Base-by-base conservation (phyloP, 225 moss, liverwort and hornwort species). In the Neckera pumila region DNA sequence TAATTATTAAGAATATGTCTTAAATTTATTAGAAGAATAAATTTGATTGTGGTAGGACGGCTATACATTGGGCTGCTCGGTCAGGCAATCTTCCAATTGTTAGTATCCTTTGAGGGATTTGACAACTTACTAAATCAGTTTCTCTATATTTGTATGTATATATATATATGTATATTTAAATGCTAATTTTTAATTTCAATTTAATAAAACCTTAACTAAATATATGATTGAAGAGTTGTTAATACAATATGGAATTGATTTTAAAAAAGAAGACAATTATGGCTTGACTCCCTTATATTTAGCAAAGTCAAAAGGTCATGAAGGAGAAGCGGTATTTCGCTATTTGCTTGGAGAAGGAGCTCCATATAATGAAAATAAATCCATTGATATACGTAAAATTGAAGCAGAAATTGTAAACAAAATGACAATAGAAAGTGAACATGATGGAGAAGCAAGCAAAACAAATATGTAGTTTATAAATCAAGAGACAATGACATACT, bases 311-410 rank as follows among this genome's bases (percentile, higher is more conserved):
- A 99, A 97, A 87, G 98, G 98, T 42, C 72, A 59, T 81, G 95
- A 95, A 91, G 98, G 98, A 47, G 97, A 99, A 90, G 95, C 95
- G 0, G 98, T 99, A 27, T 99, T 99, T 86, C 95, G 94, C 75
- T 99, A 97, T 73, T 94, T 99, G 38, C 86, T 99, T 73, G 92
- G 95, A 63, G 98, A 97, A 91, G 98, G 98, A 27, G 97, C 98
- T 45, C 96, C 98, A 62, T 99, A 97, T 54, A 97, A 97, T 91
- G 97, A 99, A 81, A 94, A 86, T 49, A 95, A 91, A 87, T 42
- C 91, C 33, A 67, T 96, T 80, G 93, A 99, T 87, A 59, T 96
- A 19, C 93, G 47, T 31, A 94, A 89, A 80, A 83, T 95, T 70
- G 98, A 99, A 88, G 92, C 89, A 17, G 94, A 97, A 70, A 99